Evolutionary conservation across 306 rosid genomes (phyloP), one percentile per base, ranked within the genome.

Genomic region (Adenanthera pavonina): DNA sequence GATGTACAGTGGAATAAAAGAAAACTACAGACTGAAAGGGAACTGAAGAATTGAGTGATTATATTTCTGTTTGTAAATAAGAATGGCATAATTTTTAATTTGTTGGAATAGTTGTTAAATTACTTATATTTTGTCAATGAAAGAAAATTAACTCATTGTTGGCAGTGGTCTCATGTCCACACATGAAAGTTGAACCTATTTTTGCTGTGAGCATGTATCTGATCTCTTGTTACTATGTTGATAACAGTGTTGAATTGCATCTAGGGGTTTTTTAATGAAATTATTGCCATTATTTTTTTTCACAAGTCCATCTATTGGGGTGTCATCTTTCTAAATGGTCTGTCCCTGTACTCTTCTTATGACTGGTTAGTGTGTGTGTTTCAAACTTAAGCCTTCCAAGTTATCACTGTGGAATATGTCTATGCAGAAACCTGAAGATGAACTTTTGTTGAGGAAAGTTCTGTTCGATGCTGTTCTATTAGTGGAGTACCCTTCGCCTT

Each of bases 401-500:
- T 69, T 62, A 41, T 77, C 12, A 19, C 54, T 30, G 25, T 64
- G 52, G 61, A 79, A 74, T 67, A 33, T 75, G 75, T 85, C 40
- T 77, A 7, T 80, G 91, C 92, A 94, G 98, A 88, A 89, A 51
- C 84, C 88, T 71, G 92, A 87, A 78, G 94, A 83, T 69, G 92
- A 91, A 86, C 56, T 79, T 80, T 67, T 90, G 71, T 81, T 89
- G 51, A 90, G 91, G 85, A 87, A 89, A 85, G 86, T 91, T 87
- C 72, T 94, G 25, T 89, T 78, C 80, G 97, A 94, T 88, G 91
- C 86, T 64, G 48, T 91, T 57, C 78, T 94, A 82, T 84, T 92
- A 87, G 97, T 85, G 40, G 98, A 91, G 8, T 94, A 91, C 82
- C 85, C 97, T 64, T 91, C 85, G 84, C 81, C 90, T 40, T 82